phyloP scores from a whole-genome alignment of 2,329 filamentous ascomycete genomes.

The Ciborinia camelliae region DNA sequence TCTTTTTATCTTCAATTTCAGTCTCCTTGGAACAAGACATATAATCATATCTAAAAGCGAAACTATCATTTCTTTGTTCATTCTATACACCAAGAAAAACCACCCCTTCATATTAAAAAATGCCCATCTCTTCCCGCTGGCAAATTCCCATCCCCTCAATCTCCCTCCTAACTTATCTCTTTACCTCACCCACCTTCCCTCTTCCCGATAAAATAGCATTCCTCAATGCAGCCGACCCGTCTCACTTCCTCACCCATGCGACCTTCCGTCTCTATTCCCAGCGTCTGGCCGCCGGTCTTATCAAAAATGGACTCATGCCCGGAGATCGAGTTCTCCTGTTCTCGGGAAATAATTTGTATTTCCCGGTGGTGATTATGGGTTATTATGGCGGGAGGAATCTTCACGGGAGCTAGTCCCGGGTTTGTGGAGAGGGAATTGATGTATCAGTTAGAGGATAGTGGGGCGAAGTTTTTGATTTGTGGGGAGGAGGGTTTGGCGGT shows the following conservation, averaged over 20 bases:
- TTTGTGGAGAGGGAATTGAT: constrained; percentile 69
- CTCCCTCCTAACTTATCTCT: constrained; percentile 55
- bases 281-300: constrained; percentile 66
- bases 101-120: constrained; percentile 12
- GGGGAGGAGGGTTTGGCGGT: constrained; percentile 57
- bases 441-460: constrained; percentile 71
- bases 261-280: constrained; percentile 69
- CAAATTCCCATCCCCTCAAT: constrained; percentile 33
- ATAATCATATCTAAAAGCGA: not conserved
- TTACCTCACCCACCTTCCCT: constrained; percentile 46
- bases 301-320: constrained; percentile 56
- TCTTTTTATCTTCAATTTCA: not conserved
- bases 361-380: constrained; percentile 54
- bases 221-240: constrained; percentile 64
- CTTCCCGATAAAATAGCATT: constrained; percentile 48
- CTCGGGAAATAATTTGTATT: constrained; percentile 53
- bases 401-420: constrained; percentile 53
- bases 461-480: constrained; percentile 64
- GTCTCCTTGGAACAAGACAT: too few relatives aligned
- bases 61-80: not conserved
- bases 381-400: constrained; percentile 50
- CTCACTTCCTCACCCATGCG: constrained; percentile 60
- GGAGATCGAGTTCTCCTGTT: constrained; percentile 54
- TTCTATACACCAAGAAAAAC: not conserved
- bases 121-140: constrained; percentile 33